These are phyloP conservation scores for Clonostachys rhizophaga DNA, from an alignment of 2,329 filamentous ascomycete genomes.

Conservation along the genomic window DNA sequence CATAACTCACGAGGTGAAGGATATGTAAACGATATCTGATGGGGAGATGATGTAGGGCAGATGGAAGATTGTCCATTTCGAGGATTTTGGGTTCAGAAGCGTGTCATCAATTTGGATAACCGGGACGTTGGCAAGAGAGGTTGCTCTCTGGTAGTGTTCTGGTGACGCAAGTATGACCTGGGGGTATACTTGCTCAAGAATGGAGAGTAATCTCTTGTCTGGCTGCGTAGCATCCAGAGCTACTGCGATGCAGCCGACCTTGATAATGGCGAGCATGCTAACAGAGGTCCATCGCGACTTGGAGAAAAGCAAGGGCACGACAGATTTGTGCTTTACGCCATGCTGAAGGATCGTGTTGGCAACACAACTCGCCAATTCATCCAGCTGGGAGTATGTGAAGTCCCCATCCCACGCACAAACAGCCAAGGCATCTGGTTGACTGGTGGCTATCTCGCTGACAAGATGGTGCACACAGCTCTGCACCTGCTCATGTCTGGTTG, in stretches of 20 bases:
- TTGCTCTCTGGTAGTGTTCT: not conserved
- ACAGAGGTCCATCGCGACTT: conserved; percentile 19
- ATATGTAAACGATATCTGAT: conserved; percentile 4
- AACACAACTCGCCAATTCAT: not conserved
- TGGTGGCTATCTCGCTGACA: not conserved
- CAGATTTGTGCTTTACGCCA: conserved; percentile 41
- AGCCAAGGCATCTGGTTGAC: conserved; percentile 21
- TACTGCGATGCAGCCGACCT: conserved; percentile 9
- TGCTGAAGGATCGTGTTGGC: conserved; percentile 25
- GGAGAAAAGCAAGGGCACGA: conserved; percentile 38
- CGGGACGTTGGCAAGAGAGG: too few species aligned
- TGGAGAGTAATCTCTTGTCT: too few species aligned
- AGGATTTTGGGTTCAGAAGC: too few species aligned
- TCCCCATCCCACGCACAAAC: conserved; percentile 36
- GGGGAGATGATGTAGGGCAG: not conserved
- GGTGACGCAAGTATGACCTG: not conserved
- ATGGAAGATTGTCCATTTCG: too few species aligned
- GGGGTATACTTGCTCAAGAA: not conserved
- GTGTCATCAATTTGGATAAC: too few species aligned
- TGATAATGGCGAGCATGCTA: conserved; percentile 9
- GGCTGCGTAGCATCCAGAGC: conserved; percentile 5
- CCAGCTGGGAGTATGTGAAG: conserved; percentile 1
- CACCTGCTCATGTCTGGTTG: not conserved
- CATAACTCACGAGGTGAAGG: conserved; percentile 9
- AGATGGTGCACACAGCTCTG: not conserved